Conservation (phyloP, 2,329 filamentous ascomycete genomes). For the Diaporthe capsici region DNA sequence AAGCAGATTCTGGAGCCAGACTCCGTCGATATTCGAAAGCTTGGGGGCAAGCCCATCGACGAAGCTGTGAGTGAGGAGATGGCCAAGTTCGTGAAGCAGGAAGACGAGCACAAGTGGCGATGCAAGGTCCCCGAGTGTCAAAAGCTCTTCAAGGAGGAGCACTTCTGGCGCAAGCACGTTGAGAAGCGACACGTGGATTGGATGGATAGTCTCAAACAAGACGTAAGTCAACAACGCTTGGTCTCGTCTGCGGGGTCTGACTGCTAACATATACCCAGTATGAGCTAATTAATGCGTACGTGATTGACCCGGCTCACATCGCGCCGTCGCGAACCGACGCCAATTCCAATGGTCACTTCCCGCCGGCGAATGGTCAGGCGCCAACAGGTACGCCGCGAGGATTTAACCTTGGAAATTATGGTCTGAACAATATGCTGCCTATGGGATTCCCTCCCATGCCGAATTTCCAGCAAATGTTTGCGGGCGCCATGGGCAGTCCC, state of each 20-base stretch:
- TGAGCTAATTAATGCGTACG: slow-evolving; percentile 92
- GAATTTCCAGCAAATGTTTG: slow-evolving; percentile 69
- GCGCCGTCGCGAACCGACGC: slow-evolving; percentile 93
- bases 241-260: background rate
- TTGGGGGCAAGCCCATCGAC: slow-evolving; percentile 89
- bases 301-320: slow-evolving; percentile 94
- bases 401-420: slow-evolving; percentile 86
- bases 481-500: slow-evolving; percentile 59
- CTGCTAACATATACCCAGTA: slow-evolving; percentile 68
- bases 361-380: slow-evolving; percentile 80
- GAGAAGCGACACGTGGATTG: slow-evolving; percentile 96
- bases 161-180: slow-evolving; percentile 98
- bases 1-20: slow-evolving; percentile 93
- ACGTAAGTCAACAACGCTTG: slow-evolving; percentile 71
- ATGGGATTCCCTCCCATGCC: slow-evolving; percentile 69
- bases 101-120: slow-evolving; percentile 96
- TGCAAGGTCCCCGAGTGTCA: slow-evolving; percentile 97
- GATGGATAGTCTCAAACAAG: slow-evolving; percentile 83
- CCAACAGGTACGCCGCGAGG: slow-evolving; percentile 89
- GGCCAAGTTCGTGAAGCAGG: slow-evolving; percentile 91
- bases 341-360: slow-evolving; percentile 96
- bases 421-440: slow-evolving; percentile 70
- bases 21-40: slow-evolving; percentile 86
- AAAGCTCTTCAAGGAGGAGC: slow-evolving; percentile 96
- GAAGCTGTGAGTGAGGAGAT: slow-evolving; percentile 91